These are phyloP conservation scores for Citrullus colocynthis DNA, from an alignment of 306 rosid genomes.

Conservation along the genomic window DNA sequence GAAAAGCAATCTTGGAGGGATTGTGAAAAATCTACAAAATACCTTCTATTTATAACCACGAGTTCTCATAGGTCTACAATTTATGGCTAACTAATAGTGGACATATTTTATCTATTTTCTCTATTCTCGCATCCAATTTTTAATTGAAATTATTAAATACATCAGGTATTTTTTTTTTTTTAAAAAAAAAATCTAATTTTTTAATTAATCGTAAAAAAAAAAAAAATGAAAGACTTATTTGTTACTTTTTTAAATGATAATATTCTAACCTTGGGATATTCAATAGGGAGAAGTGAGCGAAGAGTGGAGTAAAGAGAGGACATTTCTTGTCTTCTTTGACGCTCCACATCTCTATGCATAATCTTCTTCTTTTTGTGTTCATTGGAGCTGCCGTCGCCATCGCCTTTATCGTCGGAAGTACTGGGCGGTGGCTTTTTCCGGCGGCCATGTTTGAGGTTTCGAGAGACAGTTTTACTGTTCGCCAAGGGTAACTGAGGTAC, in stretches of 20 bases:
- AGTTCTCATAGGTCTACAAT: too few species aligned
- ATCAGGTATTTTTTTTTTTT: too few species aligned
- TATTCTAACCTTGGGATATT: too few species aligned
- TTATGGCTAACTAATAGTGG: too few species aligned
- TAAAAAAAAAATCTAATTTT: too few species aligned
- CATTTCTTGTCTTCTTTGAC: conserved; percentile 42
- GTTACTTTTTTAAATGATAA: too few species aligned
- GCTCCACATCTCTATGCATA: conserved; percentile 30
- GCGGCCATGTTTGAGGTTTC: neutral
- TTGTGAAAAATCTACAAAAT: neutral
- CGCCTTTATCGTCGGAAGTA: neutral
- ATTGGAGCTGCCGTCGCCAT: neutral
- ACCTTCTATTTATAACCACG: neutral
- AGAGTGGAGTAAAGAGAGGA: conserved; percentile 23
- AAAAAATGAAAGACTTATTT: too few species aligned
- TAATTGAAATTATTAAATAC: too few species aligned
- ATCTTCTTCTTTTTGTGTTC: conserved; percentile 21
- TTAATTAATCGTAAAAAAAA: too few species aligned
- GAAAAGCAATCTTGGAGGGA: too few species aligned
- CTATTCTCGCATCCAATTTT: too few species aligned
- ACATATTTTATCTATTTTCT: too few species aligned
- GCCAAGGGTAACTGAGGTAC: neutral
- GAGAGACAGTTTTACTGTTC: neutral
- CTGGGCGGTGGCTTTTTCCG: neutral
- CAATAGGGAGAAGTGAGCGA: conserved; percentile 20